Percentiles rank a stretch among this genome's conserved stretches.
phyloP scores from a whole-genome alignment of 2,329 filamentous ascomycete genomes.

The Capronia americana region DNA sequence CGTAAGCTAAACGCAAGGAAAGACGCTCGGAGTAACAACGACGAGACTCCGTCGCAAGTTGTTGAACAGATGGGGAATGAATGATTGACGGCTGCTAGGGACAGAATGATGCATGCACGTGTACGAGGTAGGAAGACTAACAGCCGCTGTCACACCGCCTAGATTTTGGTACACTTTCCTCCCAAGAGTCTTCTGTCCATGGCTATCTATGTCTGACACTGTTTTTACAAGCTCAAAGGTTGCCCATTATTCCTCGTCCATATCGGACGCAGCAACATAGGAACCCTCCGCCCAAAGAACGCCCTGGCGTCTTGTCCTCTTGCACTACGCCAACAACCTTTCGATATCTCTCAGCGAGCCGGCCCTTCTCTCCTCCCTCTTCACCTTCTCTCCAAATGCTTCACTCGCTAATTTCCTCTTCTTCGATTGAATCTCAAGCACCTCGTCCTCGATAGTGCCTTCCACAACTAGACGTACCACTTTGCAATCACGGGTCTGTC shows the following conservation, averaged over 20 bases:
- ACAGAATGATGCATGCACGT: background rate
- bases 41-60: background rate
- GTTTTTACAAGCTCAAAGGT: background rate
- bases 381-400: conserved; percentile 76
- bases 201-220: background rate
- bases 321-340: conserved; percentile 33
- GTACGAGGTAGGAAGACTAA: background rate
- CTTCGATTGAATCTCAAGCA: conserved; percentile 76
- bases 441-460: conserved; percentile 78
- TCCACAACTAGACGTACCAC: conserved; percentile 85
- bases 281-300: background rate
- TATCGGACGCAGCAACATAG: background rate
- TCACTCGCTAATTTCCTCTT: conserved; percentile 79
- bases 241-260: background rate
- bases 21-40: background rate
- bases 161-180: background rate
- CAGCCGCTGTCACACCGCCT: background rate
- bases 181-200: background rate
- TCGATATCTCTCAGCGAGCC: conserved; percentile 43
- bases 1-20: background rate
- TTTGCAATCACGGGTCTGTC: conserved; percentile 78
- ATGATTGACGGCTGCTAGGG: background rate
- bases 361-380: conserved; percentile 42
- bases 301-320: background rate
- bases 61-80: background rate